Percentiles rank a stretch among this genome's conserved stretches.
Conservation (phyloP, 108 stramenopile species). For the Cyclotella kingstonii region DNA sequence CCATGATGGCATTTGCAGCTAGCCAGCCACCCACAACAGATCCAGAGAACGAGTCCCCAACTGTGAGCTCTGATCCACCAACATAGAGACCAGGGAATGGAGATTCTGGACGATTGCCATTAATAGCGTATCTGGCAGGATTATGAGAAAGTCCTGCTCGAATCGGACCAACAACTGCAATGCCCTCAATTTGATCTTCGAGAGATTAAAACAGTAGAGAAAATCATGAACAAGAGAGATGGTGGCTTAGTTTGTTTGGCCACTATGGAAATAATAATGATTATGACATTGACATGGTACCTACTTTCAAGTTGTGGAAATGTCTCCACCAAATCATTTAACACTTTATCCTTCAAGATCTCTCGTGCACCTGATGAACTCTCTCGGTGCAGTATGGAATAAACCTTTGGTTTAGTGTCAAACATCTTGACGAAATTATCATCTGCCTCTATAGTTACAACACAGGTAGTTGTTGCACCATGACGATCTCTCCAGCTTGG, state of each 20-base stretch:
- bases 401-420: conserved; percentile 85
- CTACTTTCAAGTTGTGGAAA: conserved; percentile 81
- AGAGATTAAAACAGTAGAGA: conserved; percentile 1
- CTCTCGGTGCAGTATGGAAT: conserved; percentile 52
- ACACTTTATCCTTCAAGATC: conserved; percentile 62
- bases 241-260: not conserved
- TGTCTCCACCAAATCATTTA: conserved; percentile 50
- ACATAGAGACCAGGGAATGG: conserved; percentile 76
- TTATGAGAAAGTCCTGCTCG: conserved; percentile 73
- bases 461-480: conserved; percentile 73
- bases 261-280: not conserved
- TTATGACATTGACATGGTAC: too few relatives aligned
- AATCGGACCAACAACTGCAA: conserved; percentile 54
- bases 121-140: conserved; percentile 81
- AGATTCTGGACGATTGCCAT: conserved; percentile 77
- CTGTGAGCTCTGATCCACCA: conserved; percentile 80
- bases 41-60: conserved; percentile 79
- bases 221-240: not conserved
- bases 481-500: conserved; percentile 76
- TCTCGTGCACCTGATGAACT: conserved; percentile 34
- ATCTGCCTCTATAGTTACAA: conserved; percentile 89
- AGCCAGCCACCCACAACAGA: conserved; percentile 79
- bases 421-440: conserved; percentile 84
- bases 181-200: not conserved
- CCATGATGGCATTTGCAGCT: conserved; percentile 82